Conservation (phyloP, 768 basidiomycete genomes). For the Clitopilus passeckerianus region DNA sequence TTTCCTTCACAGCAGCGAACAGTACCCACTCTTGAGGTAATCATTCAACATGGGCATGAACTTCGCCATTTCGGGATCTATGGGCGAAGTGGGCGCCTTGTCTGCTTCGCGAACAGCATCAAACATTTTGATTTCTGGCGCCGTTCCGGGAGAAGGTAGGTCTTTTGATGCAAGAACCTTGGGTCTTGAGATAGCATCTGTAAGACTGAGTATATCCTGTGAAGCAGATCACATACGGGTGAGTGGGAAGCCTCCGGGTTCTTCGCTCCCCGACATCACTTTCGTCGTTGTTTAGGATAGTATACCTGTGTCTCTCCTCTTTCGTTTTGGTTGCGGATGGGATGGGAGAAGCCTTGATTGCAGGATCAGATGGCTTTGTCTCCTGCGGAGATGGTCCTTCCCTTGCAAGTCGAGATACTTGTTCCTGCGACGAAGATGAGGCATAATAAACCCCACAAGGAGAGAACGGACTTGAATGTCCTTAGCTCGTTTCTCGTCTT, state of each 20-base stretch:
- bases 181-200: constrained; percentile 33
- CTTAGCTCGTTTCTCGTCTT: constrained; percentile 50
- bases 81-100: constrained; percentile 16
- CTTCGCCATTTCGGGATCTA: constrained; percentile 67
- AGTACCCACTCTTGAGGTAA: constrained; percentile 55
- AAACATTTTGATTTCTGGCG: constrained; percentile 58
- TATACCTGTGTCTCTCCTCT: constrained; percentile 44
- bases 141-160: constrained; percentile 19
- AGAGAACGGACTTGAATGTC: constrained; percentile 52
- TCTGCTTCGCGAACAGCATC: constrained; percentile 56
- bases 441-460: not conserved
- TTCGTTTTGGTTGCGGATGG: constrained; percentile 22
- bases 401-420: constrained; percentile 50
- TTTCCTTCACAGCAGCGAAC: not conserved
- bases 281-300: constrained; percentile 32
- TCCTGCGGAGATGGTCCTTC: constrained; percentile 22
- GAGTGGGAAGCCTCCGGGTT: constrained; percentile 25
- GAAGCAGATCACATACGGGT: constrained; percentile 28
- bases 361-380: constrained; percentile 7
- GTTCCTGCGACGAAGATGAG: constrained; percentile 33
- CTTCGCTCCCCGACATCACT: constrained; percentile 17
- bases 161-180: constrained; percentile 53
- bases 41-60: constrained; percentile 75
- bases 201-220: not conserved
- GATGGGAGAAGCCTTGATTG: constrained; percentile 7